These are phyloP conservation scores for Solanum rostratum DNA, from an alignment of 257 asterid genomes.

Conservation along the genomic window DNA sequence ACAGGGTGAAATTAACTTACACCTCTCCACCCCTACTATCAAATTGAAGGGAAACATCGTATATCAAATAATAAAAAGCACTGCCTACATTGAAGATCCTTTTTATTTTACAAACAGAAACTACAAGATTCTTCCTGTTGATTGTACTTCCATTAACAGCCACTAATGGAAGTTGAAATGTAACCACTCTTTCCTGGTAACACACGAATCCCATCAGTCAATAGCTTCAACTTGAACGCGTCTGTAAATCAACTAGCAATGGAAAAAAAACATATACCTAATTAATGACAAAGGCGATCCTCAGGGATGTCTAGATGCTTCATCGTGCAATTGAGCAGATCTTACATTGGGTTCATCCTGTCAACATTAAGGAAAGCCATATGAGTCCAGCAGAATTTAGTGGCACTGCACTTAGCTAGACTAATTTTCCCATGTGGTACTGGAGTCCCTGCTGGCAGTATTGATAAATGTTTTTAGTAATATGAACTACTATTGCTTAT, in stretches of 20 bases:
- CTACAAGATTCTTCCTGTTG: background rate
- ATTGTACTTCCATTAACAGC: background rate
- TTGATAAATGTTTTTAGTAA: background rate
- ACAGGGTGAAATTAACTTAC: background rate
- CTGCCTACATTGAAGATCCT: background rate
- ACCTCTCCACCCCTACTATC: background rate
- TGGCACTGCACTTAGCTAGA: background rate
- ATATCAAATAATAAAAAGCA: background rate
- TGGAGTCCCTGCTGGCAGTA: background rate
- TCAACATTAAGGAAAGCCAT: background rate
- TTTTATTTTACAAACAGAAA: constrained; percentile 1
- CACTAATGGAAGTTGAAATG: background rate
- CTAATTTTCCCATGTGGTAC: background rate
- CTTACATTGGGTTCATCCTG: constrained; percentile 84
- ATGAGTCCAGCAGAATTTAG: background rate
- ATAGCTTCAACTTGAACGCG: background rate
- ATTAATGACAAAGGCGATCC: constrained; percentile 6
- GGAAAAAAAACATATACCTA: background rate
- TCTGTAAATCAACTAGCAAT: background rate
- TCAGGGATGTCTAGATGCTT: constrained; percentile 70
- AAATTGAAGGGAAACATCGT: background rate
- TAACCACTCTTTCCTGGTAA: background rate
- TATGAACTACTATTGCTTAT: background rate
- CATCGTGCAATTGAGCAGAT: constrained; percentile 75
- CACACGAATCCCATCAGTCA: background rate